Base-by-base conservation (phyloP, 257 asterid species). In the Gentiana macrophylla region DNA sequence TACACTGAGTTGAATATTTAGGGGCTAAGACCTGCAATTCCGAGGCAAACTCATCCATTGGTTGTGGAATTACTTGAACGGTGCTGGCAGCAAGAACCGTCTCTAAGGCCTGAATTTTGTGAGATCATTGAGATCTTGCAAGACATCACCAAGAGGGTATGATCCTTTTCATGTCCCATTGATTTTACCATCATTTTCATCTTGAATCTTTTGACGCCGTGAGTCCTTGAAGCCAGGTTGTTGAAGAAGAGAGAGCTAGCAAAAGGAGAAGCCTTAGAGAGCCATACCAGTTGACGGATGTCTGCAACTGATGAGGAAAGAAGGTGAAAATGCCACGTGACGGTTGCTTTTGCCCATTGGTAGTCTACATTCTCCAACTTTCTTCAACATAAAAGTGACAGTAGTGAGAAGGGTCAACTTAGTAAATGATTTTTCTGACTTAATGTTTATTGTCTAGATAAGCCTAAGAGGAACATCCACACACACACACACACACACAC, bases 21-120 rank as follows among this genome's bases (percentile, higher is more conserved):
- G 94, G 86, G 90, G 63, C 64, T 84, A 44, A 79, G 96, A 72
- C 96, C 96, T 45, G 41, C 44, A 2, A 64, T 82, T 52, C 94
- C 96, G 8, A 64, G 58, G 48, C 63, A 77, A 49, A 71, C 93
- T 49, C 83, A 87, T 79, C 88, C 89, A 9, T 46, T 67, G 52
- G 63, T 82, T 35, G 81, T 75, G 52, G 84, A 80, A 50, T 68
- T 87, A 77, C 83, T 87, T 0, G 83, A 80, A 72, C 74, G 62
- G 59, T 84, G 96, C 60, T 87, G 94, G 94, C 86, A 82, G 71
- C 81, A 78, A 68, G 90, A 87, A n/a, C 85, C 93, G 37, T 63
- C 72, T 59, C 58, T 61, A 62, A 74, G 96, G 56, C 96, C 93
- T n/a, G 94, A 82, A n/a, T 87, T 87, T 64, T 73, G 86, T 4